A percentile compares a stretch with the other conserved stretches of the same genome.
phyloP scores from a whole-genome alignment of 345 rosid genomes.

The Pistacia atlantica region DNA sequence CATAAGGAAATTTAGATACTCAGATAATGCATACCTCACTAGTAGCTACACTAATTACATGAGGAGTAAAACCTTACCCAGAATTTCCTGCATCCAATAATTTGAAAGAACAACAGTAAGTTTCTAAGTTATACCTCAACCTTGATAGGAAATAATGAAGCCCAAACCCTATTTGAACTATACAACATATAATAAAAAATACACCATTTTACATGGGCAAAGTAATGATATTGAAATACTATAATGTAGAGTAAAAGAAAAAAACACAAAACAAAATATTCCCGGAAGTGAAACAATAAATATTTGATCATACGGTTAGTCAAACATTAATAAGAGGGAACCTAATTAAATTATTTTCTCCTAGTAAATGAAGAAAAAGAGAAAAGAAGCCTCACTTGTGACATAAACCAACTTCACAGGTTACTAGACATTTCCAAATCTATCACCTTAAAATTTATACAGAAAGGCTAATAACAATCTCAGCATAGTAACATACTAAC shows the following conservation, averaged over 20 bases:
- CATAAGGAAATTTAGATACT: constrained; percentile 2
- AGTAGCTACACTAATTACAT: constrained; percentile 66
- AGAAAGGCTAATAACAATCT: not conserved
- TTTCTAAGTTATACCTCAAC: too few species aligned
- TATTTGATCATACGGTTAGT: not conserved
- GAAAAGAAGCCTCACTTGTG: not conserved
- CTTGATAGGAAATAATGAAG: too few species aligned
- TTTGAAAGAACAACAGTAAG: too few species aligned
- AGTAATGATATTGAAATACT: not conserved
- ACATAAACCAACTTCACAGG: constrained; percentile 4
- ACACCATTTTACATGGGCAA: not conserved
- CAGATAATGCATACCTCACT: constrained; percentile 69
- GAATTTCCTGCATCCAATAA: too few species aligned
- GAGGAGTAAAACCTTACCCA: constrained; percentile 75
- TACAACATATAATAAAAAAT: not conserved
- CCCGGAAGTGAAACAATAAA: not conserved
- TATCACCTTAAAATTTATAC: too few species aligned
- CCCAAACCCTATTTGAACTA: too few species aligned
- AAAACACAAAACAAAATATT: not conserved
- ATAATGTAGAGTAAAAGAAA: not conserved
- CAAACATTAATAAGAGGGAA: not conserved
- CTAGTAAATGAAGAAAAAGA: not conserved
- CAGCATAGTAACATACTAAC: too few species aligned
- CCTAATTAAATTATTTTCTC: not conserved
- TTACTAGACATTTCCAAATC: not conserved